Evolutionary conservation across 2,329 filamentous ascomycete species (phyloP), one percentile per base, ranked within the genome.

Genomic region (Cordyceps cicadae): DNA sequence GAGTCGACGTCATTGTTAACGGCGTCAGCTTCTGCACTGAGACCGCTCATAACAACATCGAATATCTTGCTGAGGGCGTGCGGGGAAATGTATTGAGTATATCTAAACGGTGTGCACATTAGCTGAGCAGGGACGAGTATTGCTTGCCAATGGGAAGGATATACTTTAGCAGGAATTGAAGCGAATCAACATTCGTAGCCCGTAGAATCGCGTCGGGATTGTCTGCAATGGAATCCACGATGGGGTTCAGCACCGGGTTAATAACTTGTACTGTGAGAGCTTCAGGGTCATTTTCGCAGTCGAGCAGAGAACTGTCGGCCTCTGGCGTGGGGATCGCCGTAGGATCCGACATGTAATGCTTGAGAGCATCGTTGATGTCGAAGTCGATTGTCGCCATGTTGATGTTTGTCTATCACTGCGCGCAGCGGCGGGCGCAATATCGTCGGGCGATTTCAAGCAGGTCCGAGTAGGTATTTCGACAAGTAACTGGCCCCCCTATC

Each of bases 91-190:
- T 87, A 85, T 43, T 89, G 82, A 5, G 90, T 86, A 72, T 88
- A 91, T 83, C 93, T 97, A 82, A 63, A 83, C 24, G 48, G 14
- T 7, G 12, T 1, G 17, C 17, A 37, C 7, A 19, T 60, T 53
- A 60, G 57, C 15, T 17, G 34, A 70, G 69, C 8, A 5, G 41
- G 1, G 5, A 7, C 17, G 26, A 3, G 5, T n/a, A 0, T 12
- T 52, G 24, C 0, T 3, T 4, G 24, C 3, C 19, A 9, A 14
- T 1, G 5, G 11, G 15, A 15, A 17, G 21, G 11, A 15, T 91
- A 80, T 85, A 97, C 93, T 99, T 99, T 78, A 99, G 82, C 62
- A 99, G 79, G 71, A 96, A 96, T 74, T 97, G 93, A 67, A 99
- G 75, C 64, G 92, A 96, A 78, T 99, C 93, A 77, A 97, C 92